These are phyloP conservation scores for Termitomyces sp. DNA, from an alignment of 768 basidiomycete species.

Conservation along the genomic window DNA sequence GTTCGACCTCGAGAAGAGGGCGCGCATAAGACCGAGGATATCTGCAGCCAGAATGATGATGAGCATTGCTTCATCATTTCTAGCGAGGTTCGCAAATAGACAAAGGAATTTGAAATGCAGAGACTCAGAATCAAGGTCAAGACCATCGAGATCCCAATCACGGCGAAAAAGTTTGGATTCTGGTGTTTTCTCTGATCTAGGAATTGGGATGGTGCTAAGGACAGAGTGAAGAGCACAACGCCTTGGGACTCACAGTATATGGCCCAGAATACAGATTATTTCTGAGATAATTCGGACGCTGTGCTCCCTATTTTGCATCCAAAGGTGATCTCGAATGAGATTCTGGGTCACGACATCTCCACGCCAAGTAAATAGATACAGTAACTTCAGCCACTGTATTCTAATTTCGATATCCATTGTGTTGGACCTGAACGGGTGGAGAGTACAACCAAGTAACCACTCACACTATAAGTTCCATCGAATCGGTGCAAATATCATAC, in stretches of 20 bases:
- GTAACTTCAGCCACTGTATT: background rate
- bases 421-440: background rate
- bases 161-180: conserved; percentile 1
- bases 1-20: conserved; percentile 6
- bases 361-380: background rate
- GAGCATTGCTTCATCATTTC: background rate
- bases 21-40: conserved; percentile 8
- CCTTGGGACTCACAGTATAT: background rate
- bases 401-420: background rate
- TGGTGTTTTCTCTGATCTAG: background rate
- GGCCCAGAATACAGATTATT: background rate
- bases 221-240: background rate
- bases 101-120: background rate
- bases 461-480: conserved; percentile 8
- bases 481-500: conserved; percentile 7
- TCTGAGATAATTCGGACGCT: conserved; percentile 3
- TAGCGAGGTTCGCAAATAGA: conserved; percentile 3
- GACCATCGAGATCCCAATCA: background rate
- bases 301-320: background rate
- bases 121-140: background rate
- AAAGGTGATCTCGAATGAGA: conserved; percentile 1
- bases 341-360: background rate
- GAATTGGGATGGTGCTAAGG: background rate
- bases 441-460: background rate
- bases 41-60: conserved; percentile 7